Evolutionary conservation across 2,329 filamentous ascomycete species (phyloP).

Genomic region (Stenocarpella maydis): DNA sequence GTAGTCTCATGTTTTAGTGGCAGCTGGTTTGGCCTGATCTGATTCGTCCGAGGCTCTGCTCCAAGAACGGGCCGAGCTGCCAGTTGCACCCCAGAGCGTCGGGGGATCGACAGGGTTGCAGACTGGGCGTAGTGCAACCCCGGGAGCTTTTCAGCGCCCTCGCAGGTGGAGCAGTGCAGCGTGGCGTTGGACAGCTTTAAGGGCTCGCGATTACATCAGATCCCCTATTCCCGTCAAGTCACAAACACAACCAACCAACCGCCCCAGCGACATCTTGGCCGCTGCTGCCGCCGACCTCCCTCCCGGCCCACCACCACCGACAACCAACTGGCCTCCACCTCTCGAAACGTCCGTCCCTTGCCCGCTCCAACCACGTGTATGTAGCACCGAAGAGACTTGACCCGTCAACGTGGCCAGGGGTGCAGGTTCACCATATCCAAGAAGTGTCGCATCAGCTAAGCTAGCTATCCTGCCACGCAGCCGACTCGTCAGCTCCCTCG

Average conservation of each 20-base stretch:
- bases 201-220: slow-evolving; percentile 25
- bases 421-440: no score
- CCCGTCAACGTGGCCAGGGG: not conserved
- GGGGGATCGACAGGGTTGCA: slow-evolving; percentile 25
- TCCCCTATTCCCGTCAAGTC: slow-evolving; percentile 10
- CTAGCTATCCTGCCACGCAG: not conserved
- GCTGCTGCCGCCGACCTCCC: slow-evolving; percentile 9
- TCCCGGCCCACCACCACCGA: not conserved
- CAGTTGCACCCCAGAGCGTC: not conserved
- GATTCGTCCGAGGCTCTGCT: slow-evolving; percentile 1
- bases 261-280: not conserved
- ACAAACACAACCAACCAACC: not conserved
- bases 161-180: slow-evolving; percentile 20
- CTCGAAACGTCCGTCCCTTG: not conserved
- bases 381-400: not conserved
- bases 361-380: not conserved
- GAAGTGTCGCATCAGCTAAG: not conserved
- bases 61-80: slow-evolving; percentile 8
- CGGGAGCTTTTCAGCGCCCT: slow-evolving; percentile 23
- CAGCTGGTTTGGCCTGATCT: not conserved
- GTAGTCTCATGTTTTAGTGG: not conserved
- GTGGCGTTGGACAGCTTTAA: slow-evolving; percentile 18
- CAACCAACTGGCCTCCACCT: not conserved
- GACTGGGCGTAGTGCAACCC: slow-evolving; percentile 25
- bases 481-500: not conserved